Evolutionary conservation across 192 early-diverging fungal genomes (phyloP).

Genomic region (Chytriomyces sp.): DNA sequence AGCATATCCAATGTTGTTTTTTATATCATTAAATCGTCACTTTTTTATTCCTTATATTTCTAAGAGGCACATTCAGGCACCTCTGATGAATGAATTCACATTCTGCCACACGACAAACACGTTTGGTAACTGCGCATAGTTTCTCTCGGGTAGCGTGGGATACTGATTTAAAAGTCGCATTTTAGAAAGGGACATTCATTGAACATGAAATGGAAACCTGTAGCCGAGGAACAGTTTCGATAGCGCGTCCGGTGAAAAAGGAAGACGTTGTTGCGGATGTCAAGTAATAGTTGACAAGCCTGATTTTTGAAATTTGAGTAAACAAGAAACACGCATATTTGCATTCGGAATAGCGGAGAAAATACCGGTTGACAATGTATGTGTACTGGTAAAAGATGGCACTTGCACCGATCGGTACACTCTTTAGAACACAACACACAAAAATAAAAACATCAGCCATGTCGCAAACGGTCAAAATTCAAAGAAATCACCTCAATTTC

Average conservation of each 20-base stretch:
- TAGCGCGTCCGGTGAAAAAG: constrained; percentile 78
- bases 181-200: not conserved
- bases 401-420: constrained; percentile 71
- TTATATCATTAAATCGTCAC: no score
- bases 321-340: constrained; percentile 1
- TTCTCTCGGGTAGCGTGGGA: constrained; percentile 36
- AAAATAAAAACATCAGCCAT: not conserved
- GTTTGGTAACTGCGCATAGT: constrained; percentile 20
- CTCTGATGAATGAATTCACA: not conserved
- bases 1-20: no score
- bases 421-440: constrained; percentile 43
- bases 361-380: constrained; percentile 60
- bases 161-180: constrained; percentile 31
- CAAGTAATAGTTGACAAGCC: constrained; percentile 82
- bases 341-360: not conserved
- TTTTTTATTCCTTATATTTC: no score
- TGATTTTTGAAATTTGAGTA: constrained; percentile 10
- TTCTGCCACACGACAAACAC: not conserved
- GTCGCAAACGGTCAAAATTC: not conserved
- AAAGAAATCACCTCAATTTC: constrained; percentile 12
- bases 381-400: constrained; percentile 93
- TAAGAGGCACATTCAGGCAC: no score
- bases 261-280: constrained; percentile 74
- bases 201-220: constrained; percentile 35
- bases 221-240: constrained; percentile 79